Percentiles rank a stretch among this genome's conserved stretches.
phyloP scores from a whole-genome alignment of 495 filamentous ascomycete species.

The Penicillium parvum region DNA sequence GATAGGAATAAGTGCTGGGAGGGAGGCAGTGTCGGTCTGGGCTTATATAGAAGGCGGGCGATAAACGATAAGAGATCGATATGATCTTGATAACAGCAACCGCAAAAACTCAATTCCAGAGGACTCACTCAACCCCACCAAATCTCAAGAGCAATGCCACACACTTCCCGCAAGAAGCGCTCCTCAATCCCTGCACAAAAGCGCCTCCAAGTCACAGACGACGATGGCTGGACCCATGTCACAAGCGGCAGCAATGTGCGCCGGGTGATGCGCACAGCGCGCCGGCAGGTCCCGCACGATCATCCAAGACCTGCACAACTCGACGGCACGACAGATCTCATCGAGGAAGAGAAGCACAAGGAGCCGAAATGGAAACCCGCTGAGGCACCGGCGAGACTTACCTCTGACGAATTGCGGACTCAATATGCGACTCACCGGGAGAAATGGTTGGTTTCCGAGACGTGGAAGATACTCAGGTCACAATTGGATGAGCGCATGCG shows the following conservation, averaged over 20 bases:
- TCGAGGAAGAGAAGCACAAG: neutral
- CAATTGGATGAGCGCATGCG: constrained; percentile 5
- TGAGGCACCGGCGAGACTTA: constrained; percentile 33
- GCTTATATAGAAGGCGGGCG: too few relatives aligned
- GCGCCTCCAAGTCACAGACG: constrained; percentile 42
- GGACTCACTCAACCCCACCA: too few relatives aligned
- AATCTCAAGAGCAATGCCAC: constrained; percentile 35
- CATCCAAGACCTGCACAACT: neutral
- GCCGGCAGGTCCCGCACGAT: neutral
- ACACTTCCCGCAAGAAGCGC: constrained; percentile 42
- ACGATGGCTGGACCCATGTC: constrained; percentile 56
- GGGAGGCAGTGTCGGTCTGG: too few relatives aligned
- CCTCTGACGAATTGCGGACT: constrained; percentile 30
- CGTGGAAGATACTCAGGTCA: constrained; percentile 17
- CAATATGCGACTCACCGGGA: constrained; percentile 29
- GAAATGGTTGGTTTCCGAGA: constrained; percentile 29
- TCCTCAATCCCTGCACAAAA: constrained; percentile 31
- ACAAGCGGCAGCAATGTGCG: constrained; percentile 29
- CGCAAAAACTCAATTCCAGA: neutral
- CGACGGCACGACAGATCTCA: neutral
- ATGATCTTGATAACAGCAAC: too few relatives aligned
- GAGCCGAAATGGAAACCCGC: constrained; percentile 20
- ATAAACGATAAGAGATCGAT: too few relatives aligned
- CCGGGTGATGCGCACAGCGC: constrained; percentile 12
- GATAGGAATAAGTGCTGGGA: too few relatives aligned